These are phyloP conservation scores for Chytriomyces confervae DNA, from an alignment of 192 early-diverging fungal species.

Conservation along the genomic window DNA sequence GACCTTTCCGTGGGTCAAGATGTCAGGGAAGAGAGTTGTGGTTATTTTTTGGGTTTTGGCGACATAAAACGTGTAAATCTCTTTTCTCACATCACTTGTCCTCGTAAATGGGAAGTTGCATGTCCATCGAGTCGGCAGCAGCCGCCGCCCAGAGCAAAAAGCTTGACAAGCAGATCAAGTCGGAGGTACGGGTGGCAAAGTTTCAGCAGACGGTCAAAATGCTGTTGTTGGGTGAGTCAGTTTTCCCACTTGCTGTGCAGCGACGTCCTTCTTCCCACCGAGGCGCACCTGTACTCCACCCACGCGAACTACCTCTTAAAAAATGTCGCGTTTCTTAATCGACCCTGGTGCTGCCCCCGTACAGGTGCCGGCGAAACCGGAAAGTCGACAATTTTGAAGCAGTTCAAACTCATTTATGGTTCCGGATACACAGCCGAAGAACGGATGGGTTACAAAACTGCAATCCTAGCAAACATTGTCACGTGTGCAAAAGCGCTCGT, in stretches of 20 bases:
- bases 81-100: background rate
- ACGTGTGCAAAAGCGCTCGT: slow-evolving; percentile 38
- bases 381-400: slow-evolving; percentile 56
- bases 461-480: slow-evolving; percentile 42
- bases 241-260: background rate
- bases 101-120: slow-evolving; percentile 41
- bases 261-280: slow-evolving; percentile 1
- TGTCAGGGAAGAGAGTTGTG: too few relatives aligned
- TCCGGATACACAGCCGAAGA: slow-evolving; percentile 38
- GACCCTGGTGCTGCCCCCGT: background rate
- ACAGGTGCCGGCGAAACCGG: slow-evolving; percentile 54
- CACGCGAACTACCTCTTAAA: background rate
- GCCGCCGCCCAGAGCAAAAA: slow-evolving; percentile 57
- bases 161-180: slow-evolving; percentile 51
- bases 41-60: too few relatives aligned
- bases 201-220: slow-evolving; percentile 39
- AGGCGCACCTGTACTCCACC: background rate
- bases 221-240: slow-evolving; percentile 40
- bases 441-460: slow-evolving; percentile 36
- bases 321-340: background rate
- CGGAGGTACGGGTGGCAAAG: slow-evolving; percentile 41
- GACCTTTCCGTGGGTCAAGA: too few relatives aligned
- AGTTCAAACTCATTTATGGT: slow-evolving; percentile 52
- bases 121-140: slow-evolving; percentile 35
- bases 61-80: too few relatives aligned